Base-by-base conservation (phyloP, 495 filamentous ascomycete genomes). In the Lentithecium fluviatile region DNA sequence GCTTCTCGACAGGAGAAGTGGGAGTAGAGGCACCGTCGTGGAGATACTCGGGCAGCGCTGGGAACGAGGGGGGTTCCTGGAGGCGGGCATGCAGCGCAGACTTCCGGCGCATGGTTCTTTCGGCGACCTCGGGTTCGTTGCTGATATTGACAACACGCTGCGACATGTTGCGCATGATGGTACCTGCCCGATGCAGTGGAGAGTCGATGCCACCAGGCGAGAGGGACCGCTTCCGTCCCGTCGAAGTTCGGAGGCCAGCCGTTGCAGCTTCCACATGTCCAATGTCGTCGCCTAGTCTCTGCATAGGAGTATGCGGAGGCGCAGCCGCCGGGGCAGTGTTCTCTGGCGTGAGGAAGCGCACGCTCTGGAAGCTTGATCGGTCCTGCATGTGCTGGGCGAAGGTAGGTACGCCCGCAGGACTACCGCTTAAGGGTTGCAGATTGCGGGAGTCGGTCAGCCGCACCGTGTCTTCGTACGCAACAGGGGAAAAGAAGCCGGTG, bases 81-180 rank as follows among this genome's bases (percentile, higher is more conserved):
- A 81, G 67, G 57, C 80, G 76, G 25, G 80, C 67, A 60, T 77
- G 79, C 40, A 76, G 68, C 6, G 80, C 82, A 50, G 88, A 85
- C 58, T 90, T 83, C 59, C 88, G 80, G 52, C 83, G 77, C 25
- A 87, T 80, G n/a, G 81, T 82, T 61, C 90, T 86, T 62, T 93
- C 89, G 19, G 94, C 80, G 36, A 89, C 76, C 62, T 88, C 84
- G 7, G 86, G 82, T 65, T 97, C 91, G 69, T 94, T 95, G 76
- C 93, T 95, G 58, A 99, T 79, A 71, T 96, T 97, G 68, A 97
- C 94, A 56, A 99, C 91, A 73, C 94, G 91, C 75, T 96, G 91
- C 19, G 95, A 97, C 85, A 97, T 95, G 65, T 91, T 91, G 65
- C 91, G 88, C 74, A 99, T 86, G 68, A 97, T 94, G 3, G 92